These are phyloP conservation scores for Cardamine occulta DNA, from an alignment of 345 rosid species.

Conservation along the genomic window DNA sequence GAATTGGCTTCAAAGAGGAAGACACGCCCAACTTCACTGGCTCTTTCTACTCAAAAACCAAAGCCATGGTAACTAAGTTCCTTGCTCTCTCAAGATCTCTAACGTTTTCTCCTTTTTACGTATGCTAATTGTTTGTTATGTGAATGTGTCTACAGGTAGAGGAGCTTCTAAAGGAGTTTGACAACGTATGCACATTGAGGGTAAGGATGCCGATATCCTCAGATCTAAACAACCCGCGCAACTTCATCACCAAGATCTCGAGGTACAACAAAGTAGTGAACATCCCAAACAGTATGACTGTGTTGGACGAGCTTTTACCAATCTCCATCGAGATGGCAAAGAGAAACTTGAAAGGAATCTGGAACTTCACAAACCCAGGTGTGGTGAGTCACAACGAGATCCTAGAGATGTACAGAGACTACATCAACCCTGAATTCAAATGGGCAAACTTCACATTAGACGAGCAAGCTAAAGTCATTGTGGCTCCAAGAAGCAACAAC, in stretches of 20 bases:
- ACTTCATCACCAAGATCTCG: slow-evolving; percentile 76
- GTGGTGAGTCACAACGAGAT: slow-evolving; percentile 80
- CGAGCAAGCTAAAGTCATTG: slow-evolving; percentile 77
- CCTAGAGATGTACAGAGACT: slow-evolving; percentile 73
- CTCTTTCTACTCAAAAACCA: slow-evolving; percentile 83
- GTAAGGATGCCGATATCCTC: slow-evolving; percentile 85
- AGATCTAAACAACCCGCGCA: slow-evolving; percentile 69
- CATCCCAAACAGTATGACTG: slow-evolving; percentile 82
- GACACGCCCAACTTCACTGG: slow-evolving; percentile 74
- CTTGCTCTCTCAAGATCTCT: slow-evolving; percentile 5
- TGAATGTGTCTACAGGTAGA: slow-evolving; percentile 58
- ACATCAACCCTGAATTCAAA: slow-evolving; percentile 60
- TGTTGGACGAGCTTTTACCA: slow-evolving; percentile 75
- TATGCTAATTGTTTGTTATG: neutral
- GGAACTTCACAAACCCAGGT: slow-evolving; percentile 88
- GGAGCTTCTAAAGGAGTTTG: slow-evolving; percentile 67
- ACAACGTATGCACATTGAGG: slow-evolving; percentile 73
- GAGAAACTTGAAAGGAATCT: slow-evolving; percentile 68
- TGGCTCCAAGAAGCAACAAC: slow-evolving; percentile 79
- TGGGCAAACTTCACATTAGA: slow-evolving; percentile 69
- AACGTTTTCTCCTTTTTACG: neutral
- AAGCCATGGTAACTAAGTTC: slow-evolving; percentile 61
- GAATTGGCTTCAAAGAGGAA: slow-evolving; percentile 71
- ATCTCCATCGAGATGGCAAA: slow-evolving; percentile 83
- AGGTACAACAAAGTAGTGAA: slow-evolving; percentile 76